These are phyloP conservation scores for Furcasterigmium sp. DNA, from an alignment of 2,329 filamentous ascomycete species.

Conservation along the genomic window DNA sequence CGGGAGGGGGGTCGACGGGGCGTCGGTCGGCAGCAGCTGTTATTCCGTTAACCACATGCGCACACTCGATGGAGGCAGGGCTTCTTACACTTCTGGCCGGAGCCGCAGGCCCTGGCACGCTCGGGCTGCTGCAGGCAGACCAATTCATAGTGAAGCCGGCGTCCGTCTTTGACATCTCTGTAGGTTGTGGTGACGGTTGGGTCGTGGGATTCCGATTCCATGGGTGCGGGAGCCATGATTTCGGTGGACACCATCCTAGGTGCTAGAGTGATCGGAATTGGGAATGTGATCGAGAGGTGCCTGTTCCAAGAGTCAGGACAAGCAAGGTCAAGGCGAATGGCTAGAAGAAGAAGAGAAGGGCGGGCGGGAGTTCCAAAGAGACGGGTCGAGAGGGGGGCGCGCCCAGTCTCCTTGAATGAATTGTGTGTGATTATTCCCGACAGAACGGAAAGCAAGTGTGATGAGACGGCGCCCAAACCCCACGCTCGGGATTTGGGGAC, in stretches of 20 bases:
- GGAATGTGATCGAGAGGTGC: too few relatives aligned
- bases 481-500: neutral
- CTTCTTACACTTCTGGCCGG: slow-evolving; percentile 82
- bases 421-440: neutral
- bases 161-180: slow-evolving; percentile 61
- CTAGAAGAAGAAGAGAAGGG: too few relatives aligned
- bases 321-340: too few relatives aligned
- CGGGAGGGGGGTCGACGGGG: slow-evolving; percentile 89
- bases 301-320: too few relatives aligned
- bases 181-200: too few relatives aligned
- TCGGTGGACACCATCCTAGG: too few relatives aligned
- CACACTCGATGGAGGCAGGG: slow-evolving; percentile 9
- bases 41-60: slow-evolving; percentile 5
- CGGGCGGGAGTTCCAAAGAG: too few relatives aligned
- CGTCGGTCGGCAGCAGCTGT: slow-evolving; percentile 80
- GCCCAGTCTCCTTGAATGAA: neutral
- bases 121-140: slow-evolving; percentile 91
- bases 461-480: neutral
- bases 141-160: slow-evolving; percentile 74
- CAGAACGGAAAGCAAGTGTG: neutral
- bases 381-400: neutral
- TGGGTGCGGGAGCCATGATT: too few relatives aligned
- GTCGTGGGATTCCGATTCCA: too few relatives aligned
- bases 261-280: too few relatives aligned
- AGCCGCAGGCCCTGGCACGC: slow-evolving; percentile 89